These are phyloP conservation scores for Pyricularia grisea DNA, from an alignment of 2,329 filamentous ascomycete genomes.

Conservation along the genomic window DNA sequence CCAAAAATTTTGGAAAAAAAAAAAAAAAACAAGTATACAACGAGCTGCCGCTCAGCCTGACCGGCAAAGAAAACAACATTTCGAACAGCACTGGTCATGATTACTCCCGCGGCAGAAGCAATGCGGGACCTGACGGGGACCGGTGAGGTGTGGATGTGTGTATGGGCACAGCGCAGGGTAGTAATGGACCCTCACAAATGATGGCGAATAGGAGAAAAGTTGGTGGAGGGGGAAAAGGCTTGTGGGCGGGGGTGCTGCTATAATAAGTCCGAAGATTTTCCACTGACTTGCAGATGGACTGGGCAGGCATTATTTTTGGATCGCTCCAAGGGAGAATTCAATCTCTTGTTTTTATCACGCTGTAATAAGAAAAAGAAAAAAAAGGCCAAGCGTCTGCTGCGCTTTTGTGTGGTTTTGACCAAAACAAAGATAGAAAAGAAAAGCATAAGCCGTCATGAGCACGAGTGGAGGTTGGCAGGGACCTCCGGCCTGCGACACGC, in stretches of 20 bases:
- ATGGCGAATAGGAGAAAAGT: no score
- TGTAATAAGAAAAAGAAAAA: no score
- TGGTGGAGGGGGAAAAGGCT: not conserved
- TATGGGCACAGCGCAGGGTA: not conserved
- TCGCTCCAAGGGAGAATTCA: not conserved
- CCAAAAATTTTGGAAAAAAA: no score
- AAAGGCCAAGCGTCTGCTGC: not conserved
- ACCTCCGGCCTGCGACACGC: not conserved
- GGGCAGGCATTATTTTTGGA: not conserved
- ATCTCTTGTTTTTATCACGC: not conserved
- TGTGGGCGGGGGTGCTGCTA: not conserved
- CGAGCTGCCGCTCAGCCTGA: not conserved
- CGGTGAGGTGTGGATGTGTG: not conserved
- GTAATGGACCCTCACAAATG: not conserved
- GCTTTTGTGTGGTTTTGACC: not conserved
- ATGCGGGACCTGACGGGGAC: not conserved
- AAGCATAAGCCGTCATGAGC: not conserved
- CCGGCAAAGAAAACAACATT: not conserved
- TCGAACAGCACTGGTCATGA: not conserved
- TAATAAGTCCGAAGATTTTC: not conserved
- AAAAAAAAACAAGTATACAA: no score
- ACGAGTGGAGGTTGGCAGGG: not conserved
- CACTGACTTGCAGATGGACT: not conserved
- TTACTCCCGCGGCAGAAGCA: not conserved
- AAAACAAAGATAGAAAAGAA: not conserved